These are phyloP conservation scores for Bolboschoenoplectus hybrid DNA, from an alignment of 202 grass and related monocot species.

Conservation along the genomic window DNA sequence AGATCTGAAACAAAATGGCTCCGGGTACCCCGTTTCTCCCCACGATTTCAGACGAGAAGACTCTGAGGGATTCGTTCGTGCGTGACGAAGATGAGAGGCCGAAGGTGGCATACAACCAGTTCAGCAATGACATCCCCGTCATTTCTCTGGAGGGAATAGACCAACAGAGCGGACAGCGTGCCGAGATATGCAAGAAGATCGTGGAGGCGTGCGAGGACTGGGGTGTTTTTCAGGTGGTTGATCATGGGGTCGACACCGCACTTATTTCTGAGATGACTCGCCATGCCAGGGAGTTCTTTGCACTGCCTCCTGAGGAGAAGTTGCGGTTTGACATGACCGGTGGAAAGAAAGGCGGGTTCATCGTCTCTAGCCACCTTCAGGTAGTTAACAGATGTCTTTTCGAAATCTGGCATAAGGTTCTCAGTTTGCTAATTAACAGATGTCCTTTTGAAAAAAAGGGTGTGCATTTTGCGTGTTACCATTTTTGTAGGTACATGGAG, in stretches of 20 bases:
- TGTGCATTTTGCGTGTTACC: background rate
- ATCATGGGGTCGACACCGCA: constrained; percentile 67
- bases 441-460: background rate
- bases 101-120: constrained; percentile 81
- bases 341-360: constrained; percentile 95
- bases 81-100: constrained; percentile 94
- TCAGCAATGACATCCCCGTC: constrained; percentile 81
- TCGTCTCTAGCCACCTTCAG: constrained; percentile 96
- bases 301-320: constrained; percentile 75
- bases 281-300: constrained; percentile 71
- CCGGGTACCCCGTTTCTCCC: constrained; percentile 63
- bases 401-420: background rate
- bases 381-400: constrained; percentile 33
- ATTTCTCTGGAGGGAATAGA: constrained; percentile 78
- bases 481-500: background rate
- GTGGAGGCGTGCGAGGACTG: constrained; percentile 76
- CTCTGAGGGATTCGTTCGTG: constrained; percentile 71
- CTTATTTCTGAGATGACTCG: constrained; percentile 60
- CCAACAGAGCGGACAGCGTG: constrained; percentile 37
- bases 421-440: background rate
- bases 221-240: constrained; percentile 95
- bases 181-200: constrained; percentile 64
- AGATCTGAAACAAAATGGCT: constrained; percentile 43
- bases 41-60: constrained; percentile 48
- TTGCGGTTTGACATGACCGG: constrained; percentile 84